Evolutionary conservation across 1,139 yeast species (phyloP).

Genomic region (Meyerozyma sp.): DNA sequence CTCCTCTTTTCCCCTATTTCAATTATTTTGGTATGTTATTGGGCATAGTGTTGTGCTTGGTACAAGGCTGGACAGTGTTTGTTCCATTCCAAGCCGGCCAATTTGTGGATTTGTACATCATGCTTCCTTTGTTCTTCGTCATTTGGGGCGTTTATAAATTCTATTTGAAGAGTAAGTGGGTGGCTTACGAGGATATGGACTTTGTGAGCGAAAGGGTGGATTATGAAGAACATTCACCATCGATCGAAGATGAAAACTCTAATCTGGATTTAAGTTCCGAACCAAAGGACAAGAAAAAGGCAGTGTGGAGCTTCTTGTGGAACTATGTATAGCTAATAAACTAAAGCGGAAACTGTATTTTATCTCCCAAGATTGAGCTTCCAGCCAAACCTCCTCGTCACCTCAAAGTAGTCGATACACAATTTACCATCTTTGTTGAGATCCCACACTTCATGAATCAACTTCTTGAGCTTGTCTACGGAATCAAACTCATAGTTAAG

Average conservation of each 20-base stretch:
- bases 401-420: conserved; percentile 16
- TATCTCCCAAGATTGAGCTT: background rate
- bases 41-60: background rate
- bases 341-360: background rate
- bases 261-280: background rate
- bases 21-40: background rate
- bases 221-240: background rate
- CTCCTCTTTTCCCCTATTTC: background rate
- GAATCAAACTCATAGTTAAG: conserved; percentile 13
- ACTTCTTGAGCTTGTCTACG: conserved; percentile 12
- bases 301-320: background rate
- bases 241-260: background rate
- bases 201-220: background rate
- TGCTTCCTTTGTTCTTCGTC: background rate
- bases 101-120: background rate
- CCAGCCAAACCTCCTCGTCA: background rate
- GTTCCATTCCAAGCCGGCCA: background rate
- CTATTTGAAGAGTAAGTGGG: background rate
- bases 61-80: background rate
- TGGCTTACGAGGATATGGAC: background rate
- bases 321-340: background rate
- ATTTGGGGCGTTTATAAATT: background rate
- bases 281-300: background rate
- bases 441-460: conserved; percentile 16
- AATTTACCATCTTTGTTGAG: conserved; percentile 13